A percentile compares a stretch with the other conserved stretches of the same genome.
Evolutionary conservation across 139 green algal genomes (phyloP).

Genomic region (Ulvella scutata): DNA sequence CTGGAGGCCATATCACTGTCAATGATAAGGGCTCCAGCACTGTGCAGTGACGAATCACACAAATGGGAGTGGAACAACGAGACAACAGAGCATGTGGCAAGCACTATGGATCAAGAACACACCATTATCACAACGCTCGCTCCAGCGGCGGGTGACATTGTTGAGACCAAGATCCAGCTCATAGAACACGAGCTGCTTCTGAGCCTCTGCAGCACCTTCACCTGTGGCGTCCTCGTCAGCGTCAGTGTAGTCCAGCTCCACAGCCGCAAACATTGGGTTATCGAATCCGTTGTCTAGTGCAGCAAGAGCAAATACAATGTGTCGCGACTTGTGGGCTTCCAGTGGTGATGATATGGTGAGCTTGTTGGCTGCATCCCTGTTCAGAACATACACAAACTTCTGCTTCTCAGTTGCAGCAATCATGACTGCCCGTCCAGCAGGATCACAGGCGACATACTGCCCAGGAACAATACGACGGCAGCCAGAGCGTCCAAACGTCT

Average conservation of each 20-base stretch:
- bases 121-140: constrained; percentile 85
- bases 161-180: constrained; percentile 98
- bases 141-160: constrained; percentile 82
- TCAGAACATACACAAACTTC: constrained; percentile 98
- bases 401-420: constrained; percentile 90
- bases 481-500: constrained; percentile 92
- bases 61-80: no score
- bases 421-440: constrained; percentile 88
- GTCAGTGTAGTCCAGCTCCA: constrained; percentile 93
- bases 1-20: no score
- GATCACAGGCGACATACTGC: constrained; percentile 81
- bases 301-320: constrained; percentile 63
- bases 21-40: no score
- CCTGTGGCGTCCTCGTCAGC: constrained; percentile 79
- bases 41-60: no score
- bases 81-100: no score
- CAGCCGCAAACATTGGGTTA: constrained; percentile 96
- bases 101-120: no score
- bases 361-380: constrained; percentile 79
- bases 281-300: constrained; percentile 95
- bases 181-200: constrained; percentile 95
- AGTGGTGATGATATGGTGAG: constrained; percentile 95
- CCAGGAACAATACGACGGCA: constrained; percentile 88
- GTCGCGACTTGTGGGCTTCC: constrained; percentile 89
- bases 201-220: constrained; percentile 68